Evolutionary conservation across 345 rosid genomes (phyloP), one percentile per base, ranked within the genome.

Genomic region (Salix udensis): DNA sequence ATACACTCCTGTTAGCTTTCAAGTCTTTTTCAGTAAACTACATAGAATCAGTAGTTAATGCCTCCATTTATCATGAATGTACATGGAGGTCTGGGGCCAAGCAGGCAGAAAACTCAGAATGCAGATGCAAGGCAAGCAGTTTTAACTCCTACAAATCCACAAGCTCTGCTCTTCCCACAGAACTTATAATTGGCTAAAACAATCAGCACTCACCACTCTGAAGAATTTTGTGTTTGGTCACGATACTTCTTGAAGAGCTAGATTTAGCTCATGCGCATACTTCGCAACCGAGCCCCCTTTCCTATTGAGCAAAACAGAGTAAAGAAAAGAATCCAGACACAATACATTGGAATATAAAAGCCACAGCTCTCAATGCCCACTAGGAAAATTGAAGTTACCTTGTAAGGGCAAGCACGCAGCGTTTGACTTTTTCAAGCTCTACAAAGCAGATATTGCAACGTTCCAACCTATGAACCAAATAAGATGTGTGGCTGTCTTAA

Each of bases 201-300:
- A 77, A 71, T 65, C 66, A 66, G 62, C 40, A 53, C 18, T 52
- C 24, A 52, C 76, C 62, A 46, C 5, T 14, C 28, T 0, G 73
- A 19, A 19, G 79, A 76, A 71, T n/a, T 67, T 79, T 69, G 23
- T 18, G 24, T 50, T 31, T 21, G 67, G 74, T 85, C 84, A 86
- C 44, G 91, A 93, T 65, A 84, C 86, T 78, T 92, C 96, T 85
- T 93, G 91, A 72, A 96, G 82, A 65, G 97, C 94, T 34, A 96
- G 83, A 84, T 79, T 92, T 79, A 96, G 85, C 85, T 96, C 99
- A 79, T 90, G 91, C 16, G 91, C 94, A 34, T 89, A 85, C 81
- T 96, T 96, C 30, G 93, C 91, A 74, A 93, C 96, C 62, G 90
- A 89, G n/a, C 96, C 98, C 18, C 94, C 97, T 87, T 94, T 89